These are phyloP conservation scores for Colletotrichum liriopes DNA, from an alignment of 2,329 filamentous ascomycete genomes.

Conservation along the genomic window DNA sequence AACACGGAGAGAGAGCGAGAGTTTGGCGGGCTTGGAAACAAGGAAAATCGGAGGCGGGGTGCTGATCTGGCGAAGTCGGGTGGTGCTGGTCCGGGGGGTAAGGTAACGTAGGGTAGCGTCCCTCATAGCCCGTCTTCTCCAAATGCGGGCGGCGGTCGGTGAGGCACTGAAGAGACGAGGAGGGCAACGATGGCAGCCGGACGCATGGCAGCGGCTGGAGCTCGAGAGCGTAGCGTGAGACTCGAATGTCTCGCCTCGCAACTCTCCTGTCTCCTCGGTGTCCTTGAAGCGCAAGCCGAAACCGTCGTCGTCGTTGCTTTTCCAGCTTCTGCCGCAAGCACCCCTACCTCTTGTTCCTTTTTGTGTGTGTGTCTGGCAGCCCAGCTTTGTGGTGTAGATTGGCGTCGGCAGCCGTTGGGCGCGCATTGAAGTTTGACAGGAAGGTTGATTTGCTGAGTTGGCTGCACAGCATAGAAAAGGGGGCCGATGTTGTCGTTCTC, in stretches of 20 bases:
- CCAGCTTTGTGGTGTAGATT: constrained; percentile 6
- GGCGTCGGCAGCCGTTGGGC: constrained; percentile 25
- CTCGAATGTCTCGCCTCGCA: constrained; percentile 37
- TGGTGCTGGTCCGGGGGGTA: constrained; percentile 34
- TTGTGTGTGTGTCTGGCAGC: not conserved
- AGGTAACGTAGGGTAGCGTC: constrained; percentile 1
- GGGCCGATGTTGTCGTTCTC: not conserved
- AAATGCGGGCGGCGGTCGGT: constrained; percentile 35
- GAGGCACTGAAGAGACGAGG: constrained; percentile 33
- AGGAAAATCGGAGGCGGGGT: constrained; percentile 41
- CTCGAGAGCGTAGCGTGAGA: constrained; percentile 28
- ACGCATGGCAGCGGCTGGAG: constrained; percentile 23
- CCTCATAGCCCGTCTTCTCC: constrained; percentile 26
- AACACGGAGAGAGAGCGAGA: constrained; percentile 30
- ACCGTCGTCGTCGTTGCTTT: constrained; percentile 30
- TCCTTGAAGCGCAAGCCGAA: constrained; percentile 27
- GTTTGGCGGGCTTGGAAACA: constrained; percentile 36
- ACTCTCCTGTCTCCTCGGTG: constrained; percentile 25
- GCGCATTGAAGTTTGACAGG: constrained; percentile 22
- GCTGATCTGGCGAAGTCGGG: constrained; percentile 37
- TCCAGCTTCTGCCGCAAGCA: constrained; percentile 17
- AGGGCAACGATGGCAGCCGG: constrained; percentile 7
- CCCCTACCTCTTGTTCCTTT: constrained; percentile 15
- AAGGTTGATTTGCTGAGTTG: not conserved
- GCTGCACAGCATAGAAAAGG: not conserved